Conservation (phyloP, 2,329 filamentous ascomycete species). For the Aplosporella prunicola region DNA sequence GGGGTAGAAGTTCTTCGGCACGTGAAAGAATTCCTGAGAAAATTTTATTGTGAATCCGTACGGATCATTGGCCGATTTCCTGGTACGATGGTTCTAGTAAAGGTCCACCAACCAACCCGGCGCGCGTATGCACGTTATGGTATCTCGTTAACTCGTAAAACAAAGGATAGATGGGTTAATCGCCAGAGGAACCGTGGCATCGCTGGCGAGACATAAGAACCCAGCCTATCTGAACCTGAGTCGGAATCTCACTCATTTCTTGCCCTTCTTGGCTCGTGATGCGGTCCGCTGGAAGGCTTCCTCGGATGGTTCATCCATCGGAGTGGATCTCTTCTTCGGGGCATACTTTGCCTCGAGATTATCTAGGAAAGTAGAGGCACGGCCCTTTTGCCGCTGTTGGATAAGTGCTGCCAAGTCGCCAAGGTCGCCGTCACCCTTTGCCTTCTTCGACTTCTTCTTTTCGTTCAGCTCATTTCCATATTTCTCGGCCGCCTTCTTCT, state of each 20-base stretch:
- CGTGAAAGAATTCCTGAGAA: too few relatives aligned
- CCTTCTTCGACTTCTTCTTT: slow-evolving; percentile 34
- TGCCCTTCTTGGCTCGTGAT: slow-evolving; percentile 19
- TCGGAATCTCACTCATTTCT: slow-evolving; percentile 4
- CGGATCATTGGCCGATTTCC: too few relatives aligned
- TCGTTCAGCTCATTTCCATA: slow-evolving; percentile 53
- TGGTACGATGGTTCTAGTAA: too few relatives aligned
- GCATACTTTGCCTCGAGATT: slow-evolving; percentile 27
- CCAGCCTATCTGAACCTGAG: not conserved
- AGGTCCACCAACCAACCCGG: not conserved
- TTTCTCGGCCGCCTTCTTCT: slow-evolving; percentile 59
- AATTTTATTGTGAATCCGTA: too few relatives aligned
- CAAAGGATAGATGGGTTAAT: too few relatives aligned
- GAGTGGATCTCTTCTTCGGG: slow-evolving; percentile 35
- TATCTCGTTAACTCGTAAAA: too few relatives aligned
- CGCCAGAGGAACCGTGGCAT: too few relatives aligned
- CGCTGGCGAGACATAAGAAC: not conserved
- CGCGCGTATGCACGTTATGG: not conserved
- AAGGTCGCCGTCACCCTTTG: slow-evolving; percentile 23
- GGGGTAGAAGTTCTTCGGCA: too few relatives aligned
- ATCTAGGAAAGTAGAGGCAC: slow-evolving; percentile 27
- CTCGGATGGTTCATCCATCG: slow-evolving; percentile 50
- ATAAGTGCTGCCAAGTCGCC: slow-evolving; percentile 28
- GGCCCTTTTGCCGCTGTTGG: slow-evolving; percentile 25
- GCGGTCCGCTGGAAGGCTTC: slow-evolving; percentile 44